phyloP scores from a whole-genome alignment of 352 stramenopile genomes.

The Globisporangium rhizosaccharum region DNA sequence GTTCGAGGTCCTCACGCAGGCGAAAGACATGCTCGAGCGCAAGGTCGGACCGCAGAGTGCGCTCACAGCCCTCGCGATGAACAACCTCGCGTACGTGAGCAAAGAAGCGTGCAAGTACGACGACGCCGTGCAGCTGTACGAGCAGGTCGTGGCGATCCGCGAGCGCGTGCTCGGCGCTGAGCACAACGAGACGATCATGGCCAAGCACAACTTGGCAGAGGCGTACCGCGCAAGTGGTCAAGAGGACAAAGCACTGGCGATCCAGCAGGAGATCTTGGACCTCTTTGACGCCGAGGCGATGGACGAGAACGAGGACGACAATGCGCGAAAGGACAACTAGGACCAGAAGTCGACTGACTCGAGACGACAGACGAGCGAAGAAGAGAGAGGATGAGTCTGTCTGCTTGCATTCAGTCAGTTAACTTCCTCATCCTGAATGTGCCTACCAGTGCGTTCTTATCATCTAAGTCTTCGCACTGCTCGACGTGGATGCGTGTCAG shows the following conservation, averaged over 20 bases:
- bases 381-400: too few relatives aligned
- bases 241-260: slow-evolving; percentile 67
- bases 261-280: slow-evolving; percentile 80
- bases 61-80: slow-evolving; percentile 75
- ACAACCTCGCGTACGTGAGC: slow-evolving; percentile 77
- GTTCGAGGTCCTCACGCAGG: slow-evolving; percentile 52
- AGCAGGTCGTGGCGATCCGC: slow-evolving; percentile 58
- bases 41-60: slow-evolving; percentile 51
- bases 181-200: slow-evolving; percentile 83
- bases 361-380: background rate
- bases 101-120: slow-evolving; percentile 73
- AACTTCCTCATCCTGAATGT: too few relatives aligned
- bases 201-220: slow-evolving; percentile 76
- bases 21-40: slow-evolving; percentile 48
- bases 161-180: slow-evolving; percentile 48
- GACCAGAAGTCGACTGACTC: background rate
- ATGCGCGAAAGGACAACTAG: background rate
- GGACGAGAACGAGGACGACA: slow-evolving; percentile 5
- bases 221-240: slow-evolving; percentile 69
- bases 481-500: too few relatives aligned
- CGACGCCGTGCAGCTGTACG: slow-evolving; percentile 59
- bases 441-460: too few relatives aligned
- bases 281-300: slow-evolving; percentile 52
- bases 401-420: too few relatives aligned
- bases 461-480: too few relatives aligned